phyloP scores from a whole-genome alignment of 192 early-diverging fungal genomes.

The Podila epicladia region DNA sequence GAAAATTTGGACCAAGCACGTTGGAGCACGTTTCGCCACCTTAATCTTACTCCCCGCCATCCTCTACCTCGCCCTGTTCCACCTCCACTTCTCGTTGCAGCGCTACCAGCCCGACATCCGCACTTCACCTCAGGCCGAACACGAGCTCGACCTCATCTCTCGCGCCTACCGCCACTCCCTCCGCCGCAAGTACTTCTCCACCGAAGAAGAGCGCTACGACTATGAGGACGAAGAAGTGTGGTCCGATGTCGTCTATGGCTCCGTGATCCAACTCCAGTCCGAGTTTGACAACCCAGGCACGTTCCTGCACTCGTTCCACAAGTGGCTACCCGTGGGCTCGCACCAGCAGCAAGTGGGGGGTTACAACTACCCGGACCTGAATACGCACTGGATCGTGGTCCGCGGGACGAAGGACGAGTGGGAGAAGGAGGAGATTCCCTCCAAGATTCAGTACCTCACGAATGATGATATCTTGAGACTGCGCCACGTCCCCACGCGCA shows the following conservation, averaged over 20 bases:
- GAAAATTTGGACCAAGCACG: constrained; percentile 70
- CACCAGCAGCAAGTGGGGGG: constrained; percentile 77
- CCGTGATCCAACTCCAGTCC: constrained; percentile 66
- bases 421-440: constrained; percentile 27
- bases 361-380: constrained; percentile 68
- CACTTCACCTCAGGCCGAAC: constrained; percentile 50
- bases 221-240: constrained; percentile 14
- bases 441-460: constrained; percentile 58
- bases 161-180: constrained; percentile 6
- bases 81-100: constrained; percentile 84
- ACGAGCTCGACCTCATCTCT: constrained; percentile 22
- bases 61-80: constrained; percentile 82
- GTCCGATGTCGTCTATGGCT: constrained; percentile 60
- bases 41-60: constrained; percentile 77
- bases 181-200: not conserved
- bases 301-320: constrained; percentile 67
- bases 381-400: constrained; percentile 69
- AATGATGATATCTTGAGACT: constrained; percentile 81
- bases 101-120: constrained; percentile 58
- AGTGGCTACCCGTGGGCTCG: constrained; percentile 64
- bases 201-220: not conserved
- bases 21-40: constrained; percentile 74
- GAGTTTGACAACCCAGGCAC: constrained; percentile 32
- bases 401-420: constrained; percentile 21
- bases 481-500: constrained; percentile 65